phyloP scores from a whole-genome alignment of 441 rosid species.

The Isatis lusitanica region DNA sequence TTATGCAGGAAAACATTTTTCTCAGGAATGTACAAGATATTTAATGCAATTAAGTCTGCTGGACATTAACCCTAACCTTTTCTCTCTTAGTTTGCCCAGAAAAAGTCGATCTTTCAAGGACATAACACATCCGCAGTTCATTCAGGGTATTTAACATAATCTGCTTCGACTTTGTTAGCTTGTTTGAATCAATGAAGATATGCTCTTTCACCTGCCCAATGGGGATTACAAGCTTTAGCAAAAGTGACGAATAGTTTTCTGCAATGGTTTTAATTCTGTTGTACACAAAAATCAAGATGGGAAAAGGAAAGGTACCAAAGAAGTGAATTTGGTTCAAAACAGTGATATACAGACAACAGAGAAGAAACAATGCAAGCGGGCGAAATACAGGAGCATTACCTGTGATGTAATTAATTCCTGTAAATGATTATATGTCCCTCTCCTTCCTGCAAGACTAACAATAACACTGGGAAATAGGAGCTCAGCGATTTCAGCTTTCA shows the following conservation, averaged over 20 bases:
- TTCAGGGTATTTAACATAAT: constrained; percentile 79
- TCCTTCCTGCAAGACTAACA: constrained; percentile 77
- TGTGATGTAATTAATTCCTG: constrained; percentile 64
- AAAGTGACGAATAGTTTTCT: not conserved
- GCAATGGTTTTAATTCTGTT: not conserved
- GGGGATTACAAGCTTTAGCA: constrained; percentile 23
- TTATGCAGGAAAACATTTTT: constrained; percentile 5
- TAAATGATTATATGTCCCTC: constrained; percentile 52
- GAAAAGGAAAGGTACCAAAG: constrained; percentile 2
- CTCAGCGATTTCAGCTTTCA: constrained; percentile 93
- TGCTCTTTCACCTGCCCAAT: constrained; percentile 73
- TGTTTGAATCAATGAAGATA: constrained; percentile 73
- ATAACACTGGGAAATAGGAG: constrained; percentile 75
- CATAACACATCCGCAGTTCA: constrained; percentile 81
- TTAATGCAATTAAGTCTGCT: constrained; percentile 23
- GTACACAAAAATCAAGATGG: constrained; percentile 9
- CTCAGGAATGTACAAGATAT: not conserved
- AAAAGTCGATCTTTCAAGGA: constrained; percentile 56
- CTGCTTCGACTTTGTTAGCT: constrained; percentile 83
- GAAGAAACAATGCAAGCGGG: constrained; percentile 18
- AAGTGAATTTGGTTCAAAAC: constrained; percentile 4
- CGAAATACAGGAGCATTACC: constrained; percentile 43
- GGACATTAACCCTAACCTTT: constrained; percentile 55
- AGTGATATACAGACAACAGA: constrained; percentile 6
- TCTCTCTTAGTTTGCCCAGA: constrained; percentile 55